phyloP scores from a whole-genome alignment of 306 rosid genomes.

The Gleditsia sinensis region DNA sequence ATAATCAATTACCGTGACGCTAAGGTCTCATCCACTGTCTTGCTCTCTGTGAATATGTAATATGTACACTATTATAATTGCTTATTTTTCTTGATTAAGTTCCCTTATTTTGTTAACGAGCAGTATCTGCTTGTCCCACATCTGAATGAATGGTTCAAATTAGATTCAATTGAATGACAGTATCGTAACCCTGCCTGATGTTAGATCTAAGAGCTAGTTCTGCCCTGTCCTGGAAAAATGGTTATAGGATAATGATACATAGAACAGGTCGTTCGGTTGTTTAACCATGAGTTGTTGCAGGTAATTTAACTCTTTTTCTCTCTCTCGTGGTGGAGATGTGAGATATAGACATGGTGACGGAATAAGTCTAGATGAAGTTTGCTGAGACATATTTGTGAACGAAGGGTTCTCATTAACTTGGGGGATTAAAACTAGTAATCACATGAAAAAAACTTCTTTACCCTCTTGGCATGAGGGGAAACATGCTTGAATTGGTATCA shows the following conservation, averaged over 20 bases:
- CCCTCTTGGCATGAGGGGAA: slow-evolving; percentile 22
- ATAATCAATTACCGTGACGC: slow-evolving; percentile 92
- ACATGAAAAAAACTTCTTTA: slow-evolving; percentile 9
- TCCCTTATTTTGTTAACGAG: background rate
- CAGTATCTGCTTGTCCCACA: background rate
- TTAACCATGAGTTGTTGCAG: background rate
- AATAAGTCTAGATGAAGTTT: background rate
- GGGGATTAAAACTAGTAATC: slow-evolving; percentile 11
- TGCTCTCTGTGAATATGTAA: background rate
- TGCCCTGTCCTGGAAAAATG: background rate
- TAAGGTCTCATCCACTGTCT: slow-evolving; percentile 47
- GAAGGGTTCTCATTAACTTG: slow-evolving; percentile 2
- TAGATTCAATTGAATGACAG: background rate
- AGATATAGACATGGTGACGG: background rate
- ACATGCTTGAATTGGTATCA: slow-evolving; percentile 20
- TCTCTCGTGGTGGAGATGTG: background rate
- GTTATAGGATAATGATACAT: background rate
- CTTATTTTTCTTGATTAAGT: background rate
- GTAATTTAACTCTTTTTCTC: background rate
- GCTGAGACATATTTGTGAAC: background rate
- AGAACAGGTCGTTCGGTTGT: background rate
- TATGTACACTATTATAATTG: background rate
- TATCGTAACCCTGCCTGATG: background rate
- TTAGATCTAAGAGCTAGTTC: background rate
- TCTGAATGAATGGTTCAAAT: background rate